Base-by-base conservation (phyloP, 805 yeast species). In the Yarrowia bubula region DNA sequence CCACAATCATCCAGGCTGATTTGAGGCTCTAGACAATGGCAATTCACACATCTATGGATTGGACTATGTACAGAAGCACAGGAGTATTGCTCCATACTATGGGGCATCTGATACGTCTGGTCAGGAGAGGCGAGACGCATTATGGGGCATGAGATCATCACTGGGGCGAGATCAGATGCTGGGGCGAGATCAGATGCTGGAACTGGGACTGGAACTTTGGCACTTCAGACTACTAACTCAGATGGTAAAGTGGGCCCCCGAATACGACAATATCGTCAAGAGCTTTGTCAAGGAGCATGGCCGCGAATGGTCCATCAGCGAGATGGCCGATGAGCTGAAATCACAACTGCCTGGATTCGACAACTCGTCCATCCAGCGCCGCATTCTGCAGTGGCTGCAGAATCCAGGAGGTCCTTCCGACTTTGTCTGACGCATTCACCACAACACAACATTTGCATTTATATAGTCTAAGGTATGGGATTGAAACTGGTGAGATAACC, bases 231-330 rank as follows among this genome's bases (percentile, higher is more conserved):
- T 10, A 10, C 43, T 51, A 51, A 51, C 43, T 2, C 58, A 51
- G 58, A 50, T 51, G 55, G 15, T 13, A 22, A 51, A 51, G 33
- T 51, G 58, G 58, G 58, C 28, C 58, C 43, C 43, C n/a, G 43
- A 51, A n/a, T 7, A 37, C 43, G 58, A 51, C 18, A 51, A 37
- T 22, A 51, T 51, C 6, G 58, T 51, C 58, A 51, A 51, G 58
- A 18, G 43, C 42, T 51, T 51, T 14, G 58, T 51, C 58, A 51
- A 51, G 43, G 58, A 51, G 18, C 43, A 51, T 14, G 58, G 58
- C 58, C 58, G 58, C 43, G 58, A 51, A 8, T 51, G 58, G 58
- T 51, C 58, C 43, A 51, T 51, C 58, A 51, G 58, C 58, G 58
- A 51, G 35, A 51, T 51, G 58, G 58, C 58, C 35, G 22, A 51